Conservation (phyloP, 768 basidiomycete species). For the Naematelia aurantialba region DNA sequence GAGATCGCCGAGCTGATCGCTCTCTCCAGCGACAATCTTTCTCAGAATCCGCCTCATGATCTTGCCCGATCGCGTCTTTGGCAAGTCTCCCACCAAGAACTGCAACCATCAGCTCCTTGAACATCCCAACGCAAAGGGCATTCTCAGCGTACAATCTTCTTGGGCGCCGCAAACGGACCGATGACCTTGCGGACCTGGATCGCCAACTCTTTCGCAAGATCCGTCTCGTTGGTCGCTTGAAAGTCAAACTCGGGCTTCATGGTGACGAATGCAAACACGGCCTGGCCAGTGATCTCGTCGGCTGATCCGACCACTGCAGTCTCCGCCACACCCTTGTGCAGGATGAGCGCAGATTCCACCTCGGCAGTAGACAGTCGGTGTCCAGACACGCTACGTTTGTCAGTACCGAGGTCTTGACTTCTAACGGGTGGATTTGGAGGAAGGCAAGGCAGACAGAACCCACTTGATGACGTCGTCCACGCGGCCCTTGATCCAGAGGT, state of each 20-base stretch:
- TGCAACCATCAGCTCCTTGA: constrained; percentile 1
- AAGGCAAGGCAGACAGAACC: constrained; percentile 5
- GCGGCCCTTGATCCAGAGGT: constrained; percentile 98
- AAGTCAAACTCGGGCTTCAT: constrained; percentile 89
- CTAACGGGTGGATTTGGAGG: too few species aligned
- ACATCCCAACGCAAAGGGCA: background rate
- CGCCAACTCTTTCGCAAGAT: constrained; percentile 77
- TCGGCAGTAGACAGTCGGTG: constrained; percentile 96
- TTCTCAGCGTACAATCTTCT: constrained; percentile 71
- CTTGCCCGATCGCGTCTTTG: constrained; percentile 95
- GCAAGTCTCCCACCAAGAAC: constrained; percentile 60
- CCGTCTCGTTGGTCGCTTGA: constrained; percentile 65
- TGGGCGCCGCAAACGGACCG: constrained; percentile 94
- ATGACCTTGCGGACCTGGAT: constrained; percentile 97
- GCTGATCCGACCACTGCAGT: constrained; percentile 61
- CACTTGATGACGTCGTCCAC: constrained; percentile 93
- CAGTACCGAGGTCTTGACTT: too few species aligned
- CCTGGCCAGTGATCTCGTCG: constrained; percentile 53
- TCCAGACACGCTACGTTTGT: constrained; percentile 64
- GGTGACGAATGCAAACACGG: constrained; percentile 90
- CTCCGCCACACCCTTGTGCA: constrained; percentile 93
- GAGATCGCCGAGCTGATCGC: constrained; percentile 86
- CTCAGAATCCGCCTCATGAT: constrained; percentile 93
- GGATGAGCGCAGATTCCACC: constrained; percentile 92
- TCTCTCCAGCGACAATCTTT: constrained; percentile 82